Percentiles rank a stretch among this genome's conserved stretches.
Conservation (phyloP, 1,139 yeast genomes). For the Entelexis sorbosivorans region DNA sequence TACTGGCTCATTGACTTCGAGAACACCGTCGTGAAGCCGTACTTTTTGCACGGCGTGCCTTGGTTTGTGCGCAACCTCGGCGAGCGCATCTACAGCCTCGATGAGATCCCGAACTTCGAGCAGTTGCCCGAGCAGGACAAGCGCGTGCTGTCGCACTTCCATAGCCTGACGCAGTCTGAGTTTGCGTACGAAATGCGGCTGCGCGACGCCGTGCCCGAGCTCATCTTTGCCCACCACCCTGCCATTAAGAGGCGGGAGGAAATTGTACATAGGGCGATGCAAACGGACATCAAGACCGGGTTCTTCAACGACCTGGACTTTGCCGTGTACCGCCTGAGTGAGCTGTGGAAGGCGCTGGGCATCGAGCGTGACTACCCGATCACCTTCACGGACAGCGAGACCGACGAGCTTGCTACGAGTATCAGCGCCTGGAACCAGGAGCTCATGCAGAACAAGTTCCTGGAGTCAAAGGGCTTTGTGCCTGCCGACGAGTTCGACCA, state of each 20-base stretch:
- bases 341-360: slow-evolving; percentile 40
- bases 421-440: slow-evolving; percentile 59
- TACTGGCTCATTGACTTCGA: slow-evolving; percentile 64
- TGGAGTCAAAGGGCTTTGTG: slow-evolving; percentile 89
- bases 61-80: slow-evolving; percentile 78
- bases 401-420: slow-evolving; percentile 46
- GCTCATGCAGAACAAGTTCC: slow-evolving; percentile 63
- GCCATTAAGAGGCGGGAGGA: slow-evolving; percentile 33
- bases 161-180: slow-evolving; percentile 82
- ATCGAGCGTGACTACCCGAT: slow-evolving; percentile 44
- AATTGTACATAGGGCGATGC: slow-evolving; percentile 41
- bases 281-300: slow-evolving; percentile 46
- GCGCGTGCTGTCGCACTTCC: slow-evolving; percentile 74
- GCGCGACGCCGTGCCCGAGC: slow-evolving; percentile 43
- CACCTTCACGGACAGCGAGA: slow-evolving; percentile 43
- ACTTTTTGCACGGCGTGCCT: slow-evolving; percentile 66
- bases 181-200: slow-evolving; percentile 73
- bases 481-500: slow-evolving; percentile 84
- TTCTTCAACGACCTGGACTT: slow-evolving; percentile 65
- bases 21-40: slow-evolving; percentile 68
- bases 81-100: slow-evolving; percentile 65
- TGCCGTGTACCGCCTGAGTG: slow-evolving; percentile 62
- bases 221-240: slow-evolving; percentile 51
- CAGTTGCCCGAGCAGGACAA: slow-evolving; percentile 59
- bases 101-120: slow-evolving; percentile 63